These are phyloP conservation scores for Vickermania spadyakhi DNA, from an alignment of 208 protist species.

Conservation along the genomic window DNA sequence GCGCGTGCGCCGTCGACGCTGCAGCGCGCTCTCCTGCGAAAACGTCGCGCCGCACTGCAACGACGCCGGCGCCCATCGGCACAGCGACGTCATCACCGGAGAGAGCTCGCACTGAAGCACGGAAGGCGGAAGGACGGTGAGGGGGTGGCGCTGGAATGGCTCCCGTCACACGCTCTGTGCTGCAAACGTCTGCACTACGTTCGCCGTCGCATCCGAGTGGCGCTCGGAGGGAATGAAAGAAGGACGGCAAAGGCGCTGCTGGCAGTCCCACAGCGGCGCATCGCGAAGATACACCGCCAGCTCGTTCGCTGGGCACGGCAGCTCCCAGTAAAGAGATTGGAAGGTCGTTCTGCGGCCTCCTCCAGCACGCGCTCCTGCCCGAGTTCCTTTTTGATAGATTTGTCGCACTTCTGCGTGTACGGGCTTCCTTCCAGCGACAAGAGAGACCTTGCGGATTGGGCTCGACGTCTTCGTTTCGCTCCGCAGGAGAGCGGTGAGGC, in stretches of 20 bases:
- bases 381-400: too few species aligned
- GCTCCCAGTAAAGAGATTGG: conserved; percentile 4
- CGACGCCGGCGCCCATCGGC: conserved; percentile 20
- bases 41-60: conserved; percentile 30
- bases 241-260: background rate
- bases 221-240: background rate
- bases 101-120: conserved; percentile 11
- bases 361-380: too few species aligned
- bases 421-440: too few species aligned
- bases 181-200: conserved; percentile 32
- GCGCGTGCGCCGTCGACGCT: conserved; percentile 11
- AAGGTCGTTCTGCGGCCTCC: too few species aligned
- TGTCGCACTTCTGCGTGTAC: background rate
- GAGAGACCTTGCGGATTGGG: too few species aligned
- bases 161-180: conserved; percentile 42
- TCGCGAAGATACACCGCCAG: conserved; percentile 41
- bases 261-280: conserved; percentile 11
- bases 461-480: too few species aligned
- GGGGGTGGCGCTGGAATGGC: conserved; percentile 12
- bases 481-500: too few species aligned
- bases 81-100: conserved; percentile 9
- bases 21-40: conserved; percentile 34
- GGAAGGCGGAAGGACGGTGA: conserved; percentile 18
- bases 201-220: background rate
- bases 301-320: conserved; percentile 46